Base-by-base conservation (phyloP, 2,329 filamentous ascomycete genomes). In the Fusarium redolens region DNA sequence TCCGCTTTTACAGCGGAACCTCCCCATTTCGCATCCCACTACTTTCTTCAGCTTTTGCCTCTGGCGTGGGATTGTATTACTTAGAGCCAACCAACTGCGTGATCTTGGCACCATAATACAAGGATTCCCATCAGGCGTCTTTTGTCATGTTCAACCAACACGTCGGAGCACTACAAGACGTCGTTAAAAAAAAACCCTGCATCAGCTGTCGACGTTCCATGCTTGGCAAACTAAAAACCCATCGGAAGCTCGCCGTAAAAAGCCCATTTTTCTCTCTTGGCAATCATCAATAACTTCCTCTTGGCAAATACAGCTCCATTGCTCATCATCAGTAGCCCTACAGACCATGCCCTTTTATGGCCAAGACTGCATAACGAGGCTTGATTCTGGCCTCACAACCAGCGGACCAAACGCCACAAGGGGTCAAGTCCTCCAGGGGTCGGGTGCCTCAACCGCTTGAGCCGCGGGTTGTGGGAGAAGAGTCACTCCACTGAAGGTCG, bases 291-390 rank as follows among this genome's bases (percentile, higher is more conserved):
- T 48, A 54, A 68, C 20, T 40, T 38, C 41, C 13, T 45, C 41
- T 68, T 47, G 37, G 47, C 50, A 31, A 18, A 33, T 38, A 60
- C 7, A 51, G 38, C 48, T 68, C 51, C 63, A 52, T 56, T 69
- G 33, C 40, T 60, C 30, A 17, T 38, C 44, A 20, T 40, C 33
- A 28, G 58, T 66, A 66, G 69, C 61, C 65, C 48, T 73, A 60
- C 43, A 18, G 44, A n/a, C 69, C 51, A 72, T 67, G 14, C 38
- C 70, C 57, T 11, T 33, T 73, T 71, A 22, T 37, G 65, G 65
- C 31, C 48, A 62, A 55, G 54, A 44, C 51, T 43, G 69, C 69
- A 72, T 58, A 41, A 65, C n/a, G 69, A 69, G 71, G 66, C 70
- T 60, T 73, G 48, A 65, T 58, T 47, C 40, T 71, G 44, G 41